Evolutionary conservation across 495 filamentous ascomycete species (phyloP).

Genomic region (Neurospora cerealis): DNA sequence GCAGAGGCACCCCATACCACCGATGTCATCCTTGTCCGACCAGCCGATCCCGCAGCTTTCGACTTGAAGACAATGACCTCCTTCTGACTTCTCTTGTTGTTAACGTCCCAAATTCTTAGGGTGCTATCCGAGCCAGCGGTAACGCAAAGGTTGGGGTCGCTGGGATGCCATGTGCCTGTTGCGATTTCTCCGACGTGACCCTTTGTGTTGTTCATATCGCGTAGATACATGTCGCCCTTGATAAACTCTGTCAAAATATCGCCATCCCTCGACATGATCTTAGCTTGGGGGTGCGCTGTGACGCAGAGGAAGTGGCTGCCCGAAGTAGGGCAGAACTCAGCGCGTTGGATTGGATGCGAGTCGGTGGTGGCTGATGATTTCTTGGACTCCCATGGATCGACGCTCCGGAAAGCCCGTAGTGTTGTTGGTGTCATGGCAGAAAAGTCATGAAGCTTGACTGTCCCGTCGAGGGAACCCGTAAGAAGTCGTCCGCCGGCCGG

Average conservation of each 20-base stretch:
- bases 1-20: slow-evolving; percentile 75
- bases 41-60: slow-evolving; percentile 70
- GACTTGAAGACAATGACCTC: slow-evolving; percentile 95
- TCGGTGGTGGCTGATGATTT: slow-evolving; percentile 57
- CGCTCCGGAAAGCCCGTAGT: slow-evolving; percentile 79
- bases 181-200: slow-evolving; percentile 88
- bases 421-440: slow-evolving; percentile 92
- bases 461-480: slow-evolving; percentile 84
- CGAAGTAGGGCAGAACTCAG: slow-evolving; percentile 74
- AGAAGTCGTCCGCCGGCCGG: slow-evolving; percentile 75
- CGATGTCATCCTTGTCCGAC: slow-evolving; percentile 87
- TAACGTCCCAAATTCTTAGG: slow-evolving; percentile 91
- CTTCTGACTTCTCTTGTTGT: slow-evolving; percentile 74
- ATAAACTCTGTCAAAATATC: slow-evolving; percentile 75
- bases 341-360: slow-evolving; percentile 76
- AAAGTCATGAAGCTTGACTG: slow-evolving; percentile 88
- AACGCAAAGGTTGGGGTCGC: slow-evolving; percentile 68
- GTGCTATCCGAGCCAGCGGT: slow-evolving; percentile 92
- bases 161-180: slow-evolving; percentile 80
- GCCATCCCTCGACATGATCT: slow-evolving; percentile 81
- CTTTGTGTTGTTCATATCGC: slow-evolving; percentile 94
- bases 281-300: slow-evolving; percentile 78
- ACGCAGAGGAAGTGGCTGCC: slow-evolving; percentile 78
- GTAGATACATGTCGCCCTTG: slow-evolving; percentile 96
- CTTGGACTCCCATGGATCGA: slow-evolving; percentile 78